Evolutionary conservation across 805 yeast genomes (phyloP).

Genomic region (Candida takata): DNA sequence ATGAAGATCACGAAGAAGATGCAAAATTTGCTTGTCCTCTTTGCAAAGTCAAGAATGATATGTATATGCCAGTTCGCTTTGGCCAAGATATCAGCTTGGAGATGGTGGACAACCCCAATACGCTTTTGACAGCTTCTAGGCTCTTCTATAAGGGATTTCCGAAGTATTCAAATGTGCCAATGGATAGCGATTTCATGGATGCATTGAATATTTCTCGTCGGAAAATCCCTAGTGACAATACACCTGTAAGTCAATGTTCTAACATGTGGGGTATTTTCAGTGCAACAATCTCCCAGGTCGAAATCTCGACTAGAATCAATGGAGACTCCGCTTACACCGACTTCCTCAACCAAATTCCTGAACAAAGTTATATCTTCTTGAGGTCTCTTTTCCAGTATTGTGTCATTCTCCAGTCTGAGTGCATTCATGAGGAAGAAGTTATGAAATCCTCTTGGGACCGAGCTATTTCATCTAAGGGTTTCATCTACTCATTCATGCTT

Average conservation of each 20-base stretch:
- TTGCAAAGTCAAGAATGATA: conserved; percentile 78
- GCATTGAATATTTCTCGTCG: no score
- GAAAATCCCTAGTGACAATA: no score
- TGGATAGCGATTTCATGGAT: no score
- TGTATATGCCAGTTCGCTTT: conserved; percentile 56
- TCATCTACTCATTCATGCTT: no score
- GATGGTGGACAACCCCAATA: neutral
- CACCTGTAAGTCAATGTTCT: conserved; percentile 20
- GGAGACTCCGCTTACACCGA: conserved; percentile 25
- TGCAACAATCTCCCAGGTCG: conserved; percentile 41
- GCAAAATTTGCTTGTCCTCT: conserved; percentile 84
- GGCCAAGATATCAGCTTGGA: neutral
- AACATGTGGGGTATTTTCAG: conserved; percentile 2
- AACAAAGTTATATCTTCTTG: conserved; percentile 33
- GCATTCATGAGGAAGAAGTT: neutral
- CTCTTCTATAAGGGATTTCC: no score
- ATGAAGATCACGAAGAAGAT: conserved; percentile 48
- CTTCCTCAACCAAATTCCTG: conserved; percentile 28
- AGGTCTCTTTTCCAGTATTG: conserved; percentile 22
- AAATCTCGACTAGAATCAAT: conserved; percentile 50
- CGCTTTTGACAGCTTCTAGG: neutral
- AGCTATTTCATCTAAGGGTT: no score
- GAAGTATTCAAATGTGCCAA: no score
- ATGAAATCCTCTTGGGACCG: no score
- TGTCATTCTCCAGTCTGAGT: conserved; percentile 2